Evolutionary conservation across 805 yeast genomes (phyloP).

Genomic region (Lipomyces japonicus): DNA sequence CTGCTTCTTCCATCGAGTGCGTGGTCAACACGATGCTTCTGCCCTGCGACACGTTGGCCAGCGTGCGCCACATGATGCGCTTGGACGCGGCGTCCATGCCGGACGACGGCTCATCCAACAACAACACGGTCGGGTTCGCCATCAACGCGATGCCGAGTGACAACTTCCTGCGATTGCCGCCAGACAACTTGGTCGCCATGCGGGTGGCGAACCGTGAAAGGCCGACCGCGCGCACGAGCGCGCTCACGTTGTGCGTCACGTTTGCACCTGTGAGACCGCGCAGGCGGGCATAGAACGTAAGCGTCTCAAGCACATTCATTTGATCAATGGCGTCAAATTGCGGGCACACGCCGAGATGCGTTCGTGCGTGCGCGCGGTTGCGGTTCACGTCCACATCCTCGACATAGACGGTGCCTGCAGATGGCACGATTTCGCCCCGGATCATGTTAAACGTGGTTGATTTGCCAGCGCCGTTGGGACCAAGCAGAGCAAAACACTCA

Average conservation of each 20-base stretch:
- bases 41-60: constrained; percentile 35
- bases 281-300: constrained; percentile 36
- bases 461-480: constrained; percentile 42
- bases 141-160: constrained; percentile 39
- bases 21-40: constrained; percentile 39
- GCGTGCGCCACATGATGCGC: constrained; percentile 40
- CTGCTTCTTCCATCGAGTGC: constrained; percentile 42
- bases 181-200: constrained; percentile 37
- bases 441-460: constrained; percentile 40
- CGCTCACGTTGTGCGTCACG: constrained; percentile 33
- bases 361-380: constrained; percentile 35
- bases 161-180: constrained; percentile 40
- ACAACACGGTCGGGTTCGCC: constrained; percentile 39
- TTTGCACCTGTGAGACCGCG: constrained; percentile 33
- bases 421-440: constrained; percentile 37
- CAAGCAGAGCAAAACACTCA: constrained; percentile 39
- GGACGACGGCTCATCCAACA: constrained; percentile 41
- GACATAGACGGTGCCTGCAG: constrained; percentile 35
- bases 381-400: constrained; percentile 32
- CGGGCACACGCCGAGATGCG: constrained; percentile 40
- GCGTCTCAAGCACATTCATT: constrained; percentile 36
- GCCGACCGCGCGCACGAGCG: constrained; percentile 38
- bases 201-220: constrained; percentile 35
- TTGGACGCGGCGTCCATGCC: constrained; percentile 42
- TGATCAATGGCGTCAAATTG: constrained; percentile 42